Conservation (phyloP, 2,329 filamentous ascomycete genomes). For the Pezicula radicicola region DNA sequence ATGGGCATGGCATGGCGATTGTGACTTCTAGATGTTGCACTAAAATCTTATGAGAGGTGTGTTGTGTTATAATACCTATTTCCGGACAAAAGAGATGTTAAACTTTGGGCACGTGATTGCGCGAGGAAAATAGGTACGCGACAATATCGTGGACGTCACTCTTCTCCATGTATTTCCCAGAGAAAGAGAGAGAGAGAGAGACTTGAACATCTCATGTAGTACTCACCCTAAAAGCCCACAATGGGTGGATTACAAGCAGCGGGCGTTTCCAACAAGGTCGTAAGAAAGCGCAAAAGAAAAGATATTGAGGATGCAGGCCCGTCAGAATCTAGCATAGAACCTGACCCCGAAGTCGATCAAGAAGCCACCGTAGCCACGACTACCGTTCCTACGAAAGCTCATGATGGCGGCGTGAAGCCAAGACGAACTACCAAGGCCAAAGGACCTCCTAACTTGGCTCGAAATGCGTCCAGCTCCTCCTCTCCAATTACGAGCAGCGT, state of each 20-base stretch:
- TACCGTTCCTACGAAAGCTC: conserved; percentile 50
- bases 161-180: background rate
- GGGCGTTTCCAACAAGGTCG: conserved; percentile 39
- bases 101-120: background rate
- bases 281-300: conserved; percentile 37
- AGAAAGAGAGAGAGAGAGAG: background rate
- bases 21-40: no score
- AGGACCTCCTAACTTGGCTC: conserved; percentile 13
- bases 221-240: background rate
- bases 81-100: no score
- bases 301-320: conserved; percentile 19
- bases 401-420: conserved; percentile 48
- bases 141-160: background rate
- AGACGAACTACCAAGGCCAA: conserved; percentile 38
- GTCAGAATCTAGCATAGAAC: conserved; percentile 2
- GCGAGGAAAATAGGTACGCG: background rate
- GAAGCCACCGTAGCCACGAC: conserved; percentile 28
- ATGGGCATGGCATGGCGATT: no score
- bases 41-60: no score
- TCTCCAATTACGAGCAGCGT: conserved; percentile 19
- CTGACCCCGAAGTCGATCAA: conserved; percentile 1
- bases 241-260: conserved; percentile 39
- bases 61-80: no score
- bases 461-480: conserved; percentile 19
- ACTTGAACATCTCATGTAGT: conserved; percentile 6